A percentile compares a stretch with the other conserved stretches of the same genome.
phyloP scores from a whole-genome alignment of 352 stramenopile genomes.

The Phytophthora hybrid region DNA sequence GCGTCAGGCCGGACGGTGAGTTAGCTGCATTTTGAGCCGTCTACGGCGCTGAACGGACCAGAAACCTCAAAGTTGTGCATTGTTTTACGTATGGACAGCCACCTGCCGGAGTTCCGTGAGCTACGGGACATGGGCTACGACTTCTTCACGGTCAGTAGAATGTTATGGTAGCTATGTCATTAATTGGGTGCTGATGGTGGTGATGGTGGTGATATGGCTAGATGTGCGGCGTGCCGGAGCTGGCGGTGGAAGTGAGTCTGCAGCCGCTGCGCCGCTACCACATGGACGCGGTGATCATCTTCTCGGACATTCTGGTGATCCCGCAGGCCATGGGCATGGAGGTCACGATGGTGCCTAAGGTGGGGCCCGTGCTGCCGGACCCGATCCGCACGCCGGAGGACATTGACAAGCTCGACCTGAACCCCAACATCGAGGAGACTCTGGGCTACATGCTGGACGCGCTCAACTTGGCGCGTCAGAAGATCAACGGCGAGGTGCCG shows the following conservation, averaged over 20 bases:
- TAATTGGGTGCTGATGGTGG: not conserved
- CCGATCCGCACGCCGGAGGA: conserved; percentile 89
- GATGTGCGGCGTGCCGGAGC: conserved; percentile 87
- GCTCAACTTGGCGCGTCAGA: conserved; percentile 93
- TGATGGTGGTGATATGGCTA: conserved; percentile 17
- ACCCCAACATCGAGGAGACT: conserved; percentile 92
- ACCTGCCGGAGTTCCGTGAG: conserved; percentile 90
- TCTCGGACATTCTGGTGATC: conserved; percentile 99
- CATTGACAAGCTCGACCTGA: conserved; percentile 91
- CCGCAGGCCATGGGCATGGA: conserved; percentile 97
- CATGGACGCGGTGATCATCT: conserved; percentile 98
- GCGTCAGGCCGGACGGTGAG: conserved; percentile 94
- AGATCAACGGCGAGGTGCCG: conserved; percentile 93
- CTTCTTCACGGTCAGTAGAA: conserved; percentile 82
- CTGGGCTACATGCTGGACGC: conserved; percentile 96
- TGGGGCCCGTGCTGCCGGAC: conserved; percentile 88
- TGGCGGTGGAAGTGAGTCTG: conserved; percentile 97
- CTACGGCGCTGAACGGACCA: not conserved
- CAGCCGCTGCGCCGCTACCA: conserved; percentile 95
- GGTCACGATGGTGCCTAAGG: conserved; percentile 95
- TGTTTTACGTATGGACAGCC: conserved; percentile 42
- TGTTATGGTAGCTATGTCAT: not conserved
- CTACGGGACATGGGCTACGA: conserved; percentile 85
- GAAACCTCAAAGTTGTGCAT: not conserved
- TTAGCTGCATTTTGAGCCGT: not conserved